These are phyloP conservation scores for Talaromyces pinophilus DNA, from an alignment of 2,329 filamentous ascomycete species.

Conservation along the genomic window DNA sequence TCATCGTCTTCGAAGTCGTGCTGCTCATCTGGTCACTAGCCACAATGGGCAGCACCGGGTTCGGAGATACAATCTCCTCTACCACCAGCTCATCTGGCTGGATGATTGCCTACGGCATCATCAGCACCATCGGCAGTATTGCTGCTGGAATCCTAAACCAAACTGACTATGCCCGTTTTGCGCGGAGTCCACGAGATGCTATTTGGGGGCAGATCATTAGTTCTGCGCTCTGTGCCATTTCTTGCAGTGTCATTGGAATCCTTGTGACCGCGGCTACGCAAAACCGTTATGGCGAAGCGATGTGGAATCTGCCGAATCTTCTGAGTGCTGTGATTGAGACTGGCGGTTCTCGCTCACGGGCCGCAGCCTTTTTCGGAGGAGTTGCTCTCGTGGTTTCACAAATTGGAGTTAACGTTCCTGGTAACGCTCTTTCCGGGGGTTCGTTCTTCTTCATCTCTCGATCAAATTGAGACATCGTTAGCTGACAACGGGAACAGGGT, in stretches of 20 bases:
- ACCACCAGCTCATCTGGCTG: slow-evolving; percentile 25
- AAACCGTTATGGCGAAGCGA: slow-evolving; percentile 30
- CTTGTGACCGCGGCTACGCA: slow-evolving; percentile 35
- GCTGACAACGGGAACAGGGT: slow-evolving; percentile 38
- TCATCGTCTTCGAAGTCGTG: slow-evolving; percentile 46
- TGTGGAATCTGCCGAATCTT: slow-evolving; percentile 32
- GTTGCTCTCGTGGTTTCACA: slow-evolving; percentile 32
- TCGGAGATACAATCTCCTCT: slow-evolving; percentile 37
- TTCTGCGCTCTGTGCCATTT: slow-evolving; percentile 29
- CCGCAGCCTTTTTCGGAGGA: slow-evolving; percentile 30
- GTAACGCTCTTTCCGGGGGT: slow-evolving; percentile 30
- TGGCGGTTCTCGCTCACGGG: slow-evolving; percentile 28
- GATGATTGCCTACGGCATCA: slow-evolving; percentile 34
- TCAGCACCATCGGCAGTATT: slow-evolving; percentile 35
- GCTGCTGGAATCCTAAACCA: slow-evolving; percentile 37
- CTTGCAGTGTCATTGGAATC: slow-evolving; percentile 32
- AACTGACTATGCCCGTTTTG: slow-evolving; percentile 36
- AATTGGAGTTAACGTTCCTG: slow-evolving; percentile 32
- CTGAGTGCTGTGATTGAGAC: slow-evolving; percentile 30
- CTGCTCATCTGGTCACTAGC: slow-evolving; percentile 50
- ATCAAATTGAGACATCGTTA: background rate
- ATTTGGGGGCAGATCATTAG: slow-evolving; percentile 31
- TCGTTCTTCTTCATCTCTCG: background rate
- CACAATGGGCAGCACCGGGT: slow-evolving; percentile 47
- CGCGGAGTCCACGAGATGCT: slow-evolving; percentile 28